phyloP scores from a whole-genome alignment of 2,329 filamentous ascomycete species.

The Sporothrix pallida region DNA sequence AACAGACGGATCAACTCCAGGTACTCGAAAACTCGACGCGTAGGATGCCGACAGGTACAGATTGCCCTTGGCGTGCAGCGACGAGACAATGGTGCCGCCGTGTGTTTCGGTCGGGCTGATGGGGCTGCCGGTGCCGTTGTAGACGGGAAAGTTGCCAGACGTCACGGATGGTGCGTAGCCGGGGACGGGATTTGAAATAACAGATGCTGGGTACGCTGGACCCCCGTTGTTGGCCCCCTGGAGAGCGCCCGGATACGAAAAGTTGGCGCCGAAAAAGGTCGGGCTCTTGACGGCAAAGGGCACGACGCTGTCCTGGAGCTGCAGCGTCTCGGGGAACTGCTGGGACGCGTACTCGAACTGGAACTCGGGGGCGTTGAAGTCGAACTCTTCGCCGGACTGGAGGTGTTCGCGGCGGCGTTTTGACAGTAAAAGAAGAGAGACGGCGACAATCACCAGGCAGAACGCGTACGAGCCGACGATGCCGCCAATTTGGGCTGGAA shows the following conservation, averaged over 20 bases:
- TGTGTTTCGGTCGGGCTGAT: conserved; percentile 37
- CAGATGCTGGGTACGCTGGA: no score
- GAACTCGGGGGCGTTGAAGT: conserved; percentile 41
- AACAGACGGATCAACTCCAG: conserved; percentile 71
- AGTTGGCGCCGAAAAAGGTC: conserved; percentile 47
- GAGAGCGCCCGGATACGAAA: conserved; percentile 57
- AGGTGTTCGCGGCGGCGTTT: conserved; percentile 61
- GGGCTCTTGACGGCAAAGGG: conserved; percentile 44
- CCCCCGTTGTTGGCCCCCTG: no score
- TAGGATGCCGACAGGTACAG: conserved; percentile 57
- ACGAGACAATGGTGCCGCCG: conserved; percentile 27
- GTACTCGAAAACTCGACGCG: conserved; percentile 54
- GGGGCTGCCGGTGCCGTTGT: conserved; percentile 47
- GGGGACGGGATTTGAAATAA: no score
- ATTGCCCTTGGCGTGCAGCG: conserved; percentile 33
- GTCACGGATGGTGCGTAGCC: no score
- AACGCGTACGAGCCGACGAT: conserved; percentile 84
- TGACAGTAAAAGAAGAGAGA: conserved; percentile 65
- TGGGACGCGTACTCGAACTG: conserved; percentile 40
- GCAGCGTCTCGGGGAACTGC: conserved; percentile 41
- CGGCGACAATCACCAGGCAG: conserved; percentile 74
- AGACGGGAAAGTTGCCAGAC: conserved; percentile 44
- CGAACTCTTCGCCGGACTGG: conserved; percentile 58
- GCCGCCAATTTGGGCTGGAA: conserved; percentile 82
- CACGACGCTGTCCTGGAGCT: conserved; percentile 40